phyloP scores from a whole-genome alignment of 2,329 filamentous ascomycete species.

The Penicillium freii region DNA sequence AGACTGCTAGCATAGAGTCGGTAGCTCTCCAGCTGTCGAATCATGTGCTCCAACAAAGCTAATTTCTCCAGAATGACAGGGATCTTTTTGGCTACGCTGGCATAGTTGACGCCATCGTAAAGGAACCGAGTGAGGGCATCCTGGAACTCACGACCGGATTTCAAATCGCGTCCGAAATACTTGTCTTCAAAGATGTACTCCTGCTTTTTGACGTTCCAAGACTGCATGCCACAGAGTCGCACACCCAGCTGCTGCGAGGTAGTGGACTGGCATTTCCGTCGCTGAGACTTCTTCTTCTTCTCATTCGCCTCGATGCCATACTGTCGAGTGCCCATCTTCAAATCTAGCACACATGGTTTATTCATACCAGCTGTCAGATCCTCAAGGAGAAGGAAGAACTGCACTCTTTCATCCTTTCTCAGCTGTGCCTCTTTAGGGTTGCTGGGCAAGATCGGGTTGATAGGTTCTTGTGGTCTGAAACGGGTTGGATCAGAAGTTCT shows the following conservation, averaged over 20 bases:
- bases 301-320: constrained; percentile 89
- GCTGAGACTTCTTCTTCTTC: constrained; percentile 91
- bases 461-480: constrained; percentile 17
- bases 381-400: constrained; percentile 90
- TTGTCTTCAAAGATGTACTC: constrained; percentile 97
- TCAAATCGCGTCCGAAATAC: constrained; percentile 87
- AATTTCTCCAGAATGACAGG: constrained; percentile 84
- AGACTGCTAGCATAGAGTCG: constrained; percentile 94
- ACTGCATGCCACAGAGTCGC: constrained; percentile 90
- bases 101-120: constrained; percentile 80
- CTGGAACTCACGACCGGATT: constrained; percentile 85
- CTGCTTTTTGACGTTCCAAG: constrained; percentile 83
- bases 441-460: constrained; percentile 50
- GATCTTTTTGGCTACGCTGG: constrained; percentile 80
- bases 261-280: constrained; percentile 86
- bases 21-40: constrained; percentile 75
- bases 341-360: constrained; percentile 89
- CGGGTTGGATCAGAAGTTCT: constrained; percentile 6
- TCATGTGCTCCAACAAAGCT: constrained; percentile 76
- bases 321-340: constrained; percentile 98
- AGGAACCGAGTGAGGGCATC: constrained; percentile 84
- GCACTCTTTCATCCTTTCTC: constrained; percentile 60
- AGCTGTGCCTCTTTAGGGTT: constrained; percentile 74
- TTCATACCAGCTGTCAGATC: constrained; percentile 97
- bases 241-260: constrained; percentile 91